Conservation (phyloP, 768 basidiomycete species). For the Pleurotus platypus region DNA sequence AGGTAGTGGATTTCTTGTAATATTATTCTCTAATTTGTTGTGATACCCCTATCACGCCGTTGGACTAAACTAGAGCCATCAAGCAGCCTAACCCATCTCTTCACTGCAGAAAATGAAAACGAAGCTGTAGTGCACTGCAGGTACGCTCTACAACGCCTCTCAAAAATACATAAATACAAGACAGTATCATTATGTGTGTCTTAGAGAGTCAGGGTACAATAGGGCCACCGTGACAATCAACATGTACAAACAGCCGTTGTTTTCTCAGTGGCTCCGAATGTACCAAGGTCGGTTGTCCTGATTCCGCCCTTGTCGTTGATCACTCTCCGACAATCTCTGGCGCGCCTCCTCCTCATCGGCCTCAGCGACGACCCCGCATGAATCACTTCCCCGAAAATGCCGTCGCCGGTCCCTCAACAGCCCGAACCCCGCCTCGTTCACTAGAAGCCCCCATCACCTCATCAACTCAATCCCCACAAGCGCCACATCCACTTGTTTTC, state of each 20-base stretch:
- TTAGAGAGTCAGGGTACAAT: no score
- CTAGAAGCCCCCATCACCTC: constrained; percentile 18
- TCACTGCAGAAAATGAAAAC: no score
- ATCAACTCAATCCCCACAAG: constrained; percentile 24
- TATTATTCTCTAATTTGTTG: no score
- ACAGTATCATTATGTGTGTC: no score
- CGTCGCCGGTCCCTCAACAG: constrained; percentile 60
- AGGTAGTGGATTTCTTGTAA: no score
- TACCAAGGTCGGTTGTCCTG: constrained; percentile 6
- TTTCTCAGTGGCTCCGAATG: constrained; percentile 8
- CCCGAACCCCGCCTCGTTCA: constrained; percentile 12
- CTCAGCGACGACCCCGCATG: constrained; percentile 25
- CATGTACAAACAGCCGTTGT: constrained; percentile 5
- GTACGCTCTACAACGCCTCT: no score
- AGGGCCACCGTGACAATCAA: background rate
- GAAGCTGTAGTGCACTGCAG: no score
- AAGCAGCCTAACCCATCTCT: no score
- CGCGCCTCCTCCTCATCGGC: constrained; percentile 15
- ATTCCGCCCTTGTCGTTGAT: constrained; percentile 18
- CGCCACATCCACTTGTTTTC: constrained; percentile 30
- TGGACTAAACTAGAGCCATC: no score
- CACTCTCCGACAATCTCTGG: constrained; percentile 17
- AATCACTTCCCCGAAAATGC: constrained; percentile 46
- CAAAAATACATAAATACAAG: no score
- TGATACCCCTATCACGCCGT: no score